Evolutionary conservation across 1,284 basidiomycete genomes (phyloP).

Genomic region (Cryptococcus floricola): DNA sequence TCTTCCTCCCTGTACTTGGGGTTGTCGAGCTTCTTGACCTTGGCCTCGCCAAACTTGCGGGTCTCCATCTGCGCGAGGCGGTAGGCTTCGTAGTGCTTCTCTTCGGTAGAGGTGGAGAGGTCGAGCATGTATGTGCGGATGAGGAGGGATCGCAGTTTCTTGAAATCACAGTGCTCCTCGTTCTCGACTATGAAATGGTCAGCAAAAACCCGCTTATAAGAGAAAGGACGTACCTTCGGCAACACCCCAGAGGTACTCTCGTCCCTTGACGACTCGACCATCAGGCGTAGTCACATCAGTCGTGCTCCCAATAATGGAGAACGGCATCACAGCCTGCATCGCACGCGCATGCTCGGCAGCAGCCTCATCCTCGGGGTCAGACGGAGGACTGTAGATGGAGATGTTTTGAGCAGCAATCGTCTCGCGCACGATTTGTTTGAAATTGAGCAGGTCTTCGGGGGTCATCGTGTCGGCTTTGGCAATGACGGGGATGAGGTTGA

Average conservation of each 20-base stretch:
- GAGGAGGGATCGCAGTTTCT: conserved; percentile 90
- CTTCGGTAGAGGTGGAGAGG: conserved; percentile 92
- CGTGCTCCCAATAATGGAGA: conserved; percentile 96
- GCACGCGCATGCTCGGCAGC: conserved; percentile 84
- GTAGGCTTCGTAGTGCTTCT: conserved; percentile 97
- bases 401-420: conserved; percentile 88
- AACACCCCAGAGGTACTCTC: conserved; percentile 99
- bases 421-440: conserved; percentile 94
- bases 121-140: conserved; percentile 99
- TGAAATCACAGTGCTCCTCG: conserved; percentile 98
- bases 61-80: conserved; percentile 99
- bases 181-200: conserved; percentile 73
- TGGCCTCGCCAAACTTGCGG: conserved; percentile 96
- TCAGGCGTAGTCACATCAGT: conserved; percentile 89
- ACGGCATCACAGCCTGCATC: conserved; percentile 84
- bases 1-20: conserved; percentile 99
- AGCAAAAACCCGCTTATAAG: neutral
- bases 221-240: conserved; percentile 67
- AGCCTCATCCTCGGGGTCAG: conserved; percentile 85
- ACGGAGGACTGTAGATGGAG: conserved; percentile 87
- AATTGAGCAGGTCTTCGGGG: conserved; percentile 80
- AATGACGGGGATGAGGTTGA: conserved; percentile 96
- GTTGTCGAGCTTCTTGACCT: conserved; percentile 98
- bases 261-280: conserved; percentile 90
- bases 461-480: conserved; percentile 97